Evolutionary conservation across 805 yeast genomes (phyloP).

Genomic region (Candida ipomoeae): DNA sequence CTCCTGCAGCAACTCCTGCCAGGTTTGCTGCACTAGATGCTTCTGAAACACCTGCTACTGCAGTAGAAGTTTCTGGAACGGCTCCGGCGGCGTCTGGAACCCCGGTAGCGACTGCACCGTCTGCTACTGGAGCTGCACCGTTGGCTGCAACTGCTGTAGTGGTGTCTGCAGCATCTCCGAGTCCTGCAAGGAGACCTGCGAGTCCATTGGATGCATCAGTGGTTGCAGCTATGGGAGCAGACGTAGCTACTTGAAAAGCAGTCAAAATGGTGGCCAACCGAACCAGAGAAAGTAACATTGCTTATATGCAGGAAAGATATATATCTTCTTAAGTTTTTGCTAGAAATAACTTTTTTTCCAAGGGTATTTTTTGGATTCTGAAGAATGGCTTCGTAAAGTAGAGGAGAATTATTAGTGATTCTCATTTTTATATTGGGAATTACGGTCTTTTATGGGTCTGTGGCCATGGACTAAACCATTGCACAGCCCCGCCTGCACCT

Average conservation of each 20-base stretch:
- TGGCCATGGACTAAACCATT: too few relatives aligned
- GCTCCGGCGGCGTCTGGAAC: neutral
- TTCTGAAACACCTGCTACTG: neutral
- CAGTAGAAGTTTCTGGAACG: neutral
- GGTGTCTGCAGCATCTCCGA: constrained; percentile 1
- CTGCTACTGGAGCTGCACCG: neutral
- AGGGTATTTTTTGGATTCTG: too few relatives aligned
- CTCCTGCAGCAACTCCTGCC: neutral
- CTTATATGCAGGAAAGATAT: too few relatives aligned
- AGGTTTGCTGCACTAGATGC: neutral
- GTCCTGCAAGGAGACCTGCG: constrained; percentile 5
- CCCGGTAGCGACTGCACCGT: neutral
- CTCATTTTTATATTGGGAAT: too few relatives aligned
- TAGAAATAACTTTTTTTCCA: too few relatives aligned
- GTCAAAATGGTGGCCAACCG: neutral
- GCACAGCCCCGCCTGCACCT: too few relatives aligned
- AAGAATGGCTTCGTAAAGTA: too few relatives aligned
- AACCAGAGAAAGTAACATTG: too few relatives aligned
- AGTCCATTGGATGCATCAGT: constrained; percentile 1
- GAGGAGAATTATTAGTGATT: too few relatives aligned
- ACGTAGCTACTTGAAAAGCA: neutral
- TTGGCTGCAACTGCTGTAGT: neutral
- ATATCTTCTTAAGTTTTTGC: too few relatives aligned
- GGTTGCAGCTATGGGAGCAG: constrained; percentile 5
- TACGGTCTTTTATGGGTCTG: too few relatives aligned